Conservation (phyloP, 139 green algal genomes). For the Raphidocelis subcapitata region DNA sequence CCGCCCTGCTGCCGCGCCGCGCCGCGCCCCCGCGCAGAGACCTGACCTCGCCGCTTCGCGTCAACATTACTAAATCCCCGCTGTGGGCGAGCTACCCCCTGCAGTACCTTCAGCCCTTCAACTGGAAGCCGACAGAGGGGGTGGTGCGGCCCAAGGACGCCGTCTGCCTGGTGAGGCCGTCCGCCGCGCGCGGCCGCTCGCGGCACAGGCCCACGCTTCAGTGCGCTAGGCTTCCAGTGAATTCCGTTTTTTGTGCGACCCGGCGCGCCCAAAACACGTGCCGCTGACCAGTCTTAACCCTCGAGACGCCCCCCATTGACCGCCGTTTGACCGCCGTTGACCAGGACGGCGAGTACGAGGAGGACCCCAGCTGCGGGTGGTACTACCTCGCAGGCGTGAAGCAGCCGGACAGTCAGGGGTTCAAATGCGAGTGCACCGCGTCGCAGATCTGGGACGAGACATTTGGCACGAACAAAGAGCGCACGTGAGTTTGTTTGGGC, state of each 20-base stretch:
- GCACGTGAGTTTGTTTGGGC: slow-evolving; percentile 43
- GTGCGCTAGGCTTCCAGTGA: too few relatives aligned
- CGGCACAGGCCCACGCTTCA: too few relatives aligned
- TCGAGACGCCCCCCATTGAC: background rate
- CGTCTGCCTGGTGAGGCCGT: slow-evolving; percentile 44
- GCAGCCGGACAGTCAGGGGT: slow-evolving; percentile 72
- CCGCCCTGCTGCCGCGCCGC: too few relatives aligned
- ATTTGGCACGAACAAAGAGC: slow-evolving; percentile 45
- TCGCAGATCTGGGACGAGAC: slow-evolving; percentile 51
- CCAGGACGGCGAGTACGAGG: slow-evolving; percentile 42
- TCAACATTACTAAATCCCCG: slow-evolving; percentile 62
- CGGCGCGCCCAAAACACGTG: too few relatives aligned
- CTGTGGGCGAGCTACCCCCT: slow-evolving; percentile 73
- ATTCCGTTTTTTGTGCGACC: too few relatives aligned
- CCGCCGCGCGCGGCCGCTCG: too few relatives aligned
- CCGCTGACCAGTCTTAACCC: too few relatives aligned
- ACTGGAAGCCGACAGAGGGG: slow-evolving; percentile 50
- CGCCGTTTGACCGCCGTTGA: background rate
- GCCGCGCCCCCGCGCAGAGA: slow-evolving; percentile 36
- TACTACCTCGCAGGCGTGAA: slow-evolving; percentile 32
- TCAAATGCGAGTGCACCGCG: slow-evolving; percentile 68
- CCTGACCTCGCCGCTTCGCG: slow-evolving; percentile 48
- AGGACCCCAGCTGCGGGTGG: slow-evolving; percentile 74
- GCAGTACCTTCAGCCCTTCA: slow-evolving; percentile 50
- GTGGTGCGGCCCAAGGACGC: slow-evolving; percentile 38